Conservation (phyloP, 1,284 basidiomycete species). For the Nidula niveotomentosa region DNA sequence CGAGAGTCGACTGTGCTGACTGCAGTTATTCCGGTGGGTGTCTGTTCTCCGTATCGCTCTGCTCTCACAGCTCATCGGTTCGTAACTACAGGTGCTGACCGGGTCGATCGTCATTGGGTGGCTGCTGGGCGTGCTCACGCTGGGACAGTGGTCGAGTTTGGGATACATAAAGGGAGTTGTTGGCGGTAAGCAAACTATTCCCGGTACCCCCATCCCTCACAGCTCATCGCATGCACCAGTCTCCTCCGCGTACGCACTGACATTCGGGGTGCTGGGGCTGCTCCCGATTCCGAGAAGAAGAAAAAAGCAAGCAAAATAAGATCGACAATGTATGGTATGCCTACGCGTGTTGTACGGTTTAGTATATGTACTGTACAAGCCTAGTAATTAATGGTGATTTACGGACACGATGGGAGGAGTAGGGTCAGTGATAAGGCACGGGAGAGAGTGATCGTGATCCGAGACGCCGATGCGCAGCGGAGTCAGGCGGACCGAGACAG, state of each 20-base stretch:
- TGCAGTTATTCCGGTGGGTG: conserved; percentile 51
- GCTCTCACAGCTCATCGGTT: background rate
- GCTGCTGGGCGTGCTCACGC: conserved; percentile 56
- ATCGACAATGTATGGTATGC: background rate
- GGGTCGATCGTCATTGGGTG: conserved; percentile 68
- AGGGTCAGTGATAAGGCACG: no score
- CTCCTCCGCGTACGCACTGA: conserved; percentile 64
- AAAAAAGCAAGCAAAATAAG: background rate
- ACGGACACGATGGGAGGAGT: no score
- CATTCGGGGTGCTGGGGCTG: conserved; percentile 9
- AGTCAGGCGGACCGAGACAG: no score
- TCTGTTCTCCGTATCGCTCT: background rate
- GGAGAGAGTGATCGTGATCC: no score
- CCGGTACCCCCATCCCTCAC: background rate
- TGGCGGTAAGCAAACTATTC: conserved; percentile 45
- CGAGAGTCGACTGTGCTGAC: conserved; percentile 58
- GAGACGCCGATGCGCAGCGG: no score
- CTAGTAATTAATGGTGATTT: no score
- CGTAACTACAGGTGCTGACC: conserved; percentile 46
- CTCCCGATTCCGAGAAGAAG: background rate
- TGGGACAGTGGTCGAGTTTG: conserved; percentile 63
- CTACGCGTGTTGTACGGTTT: no score
- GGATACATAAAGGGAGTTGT: conserved; percentile 63
- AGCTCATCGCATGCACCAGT: conserved; percentile 31
- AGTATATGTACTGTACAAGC: background rate